Conservation (phyloP, 345 rosid genomes). For the Citrus trifoliata region DNA sequence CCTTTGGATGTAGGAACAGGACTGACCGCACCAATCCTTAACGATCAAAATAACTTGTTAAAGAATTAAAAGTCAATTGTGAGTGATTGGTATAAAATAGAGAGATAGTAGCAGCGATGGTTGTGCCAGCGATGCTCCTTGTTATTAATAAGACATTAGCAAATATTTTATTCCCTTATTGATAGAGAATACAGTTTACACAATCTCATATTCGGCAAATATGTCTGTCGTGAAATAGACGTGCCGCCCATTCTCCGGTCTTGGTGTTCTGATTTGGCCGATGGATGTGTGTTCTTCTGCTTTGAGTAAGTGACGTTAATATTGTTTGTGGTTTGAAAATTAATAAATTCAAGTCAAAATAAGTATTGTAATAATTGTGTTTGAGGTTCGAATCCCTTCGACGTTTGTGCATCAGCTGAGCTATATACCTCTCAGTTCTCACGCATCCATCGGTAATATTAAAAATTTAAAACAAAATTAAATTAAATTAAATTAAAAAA, state of each 20-base stretch:
- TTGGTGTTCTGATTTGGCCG: neutral
- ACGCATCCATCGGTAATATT: too few relatives aligned
- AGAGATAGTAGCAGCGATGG: neutral
- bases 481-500: too few relatives aligned
- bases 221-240: conserved; percentile 25
- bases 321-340: too few relatives aligned
- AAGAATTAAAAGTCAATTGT: conserved; percentile 2
- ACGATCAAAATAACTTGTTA: neutral
- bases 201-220: neutral
- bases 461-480: too few relatives aligned
- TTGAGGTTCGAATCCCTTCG: too few relatives aligned
- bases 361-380: too few relatives aligned
- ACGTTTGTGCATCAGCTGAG: too few relatives aligned
- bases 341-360: too few relatives aligned
- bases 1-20: neutral
- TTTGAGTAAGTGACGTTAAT: too few relatives aligned
- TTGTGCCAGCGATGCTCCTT: neutral
- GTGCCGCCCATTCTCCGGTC: conserved; percentile 36
- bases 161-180: neutral
- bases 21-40: neutral
- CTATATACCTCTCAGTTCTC: too few relatives aligned
- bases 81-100: neutral
- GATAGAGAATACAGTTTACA: too few relatives aligned
- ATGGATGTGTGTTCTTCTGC: too few relatives aligned
- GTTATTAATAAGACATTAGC: neutral